Percentiles rank a stretch among this genome's conserved stretches.
Evolutionary conservation across 2,329 filamentous ascomycete genomes (phyloP).

Genomic region (Chaetomiaceae sp.): DNA sequence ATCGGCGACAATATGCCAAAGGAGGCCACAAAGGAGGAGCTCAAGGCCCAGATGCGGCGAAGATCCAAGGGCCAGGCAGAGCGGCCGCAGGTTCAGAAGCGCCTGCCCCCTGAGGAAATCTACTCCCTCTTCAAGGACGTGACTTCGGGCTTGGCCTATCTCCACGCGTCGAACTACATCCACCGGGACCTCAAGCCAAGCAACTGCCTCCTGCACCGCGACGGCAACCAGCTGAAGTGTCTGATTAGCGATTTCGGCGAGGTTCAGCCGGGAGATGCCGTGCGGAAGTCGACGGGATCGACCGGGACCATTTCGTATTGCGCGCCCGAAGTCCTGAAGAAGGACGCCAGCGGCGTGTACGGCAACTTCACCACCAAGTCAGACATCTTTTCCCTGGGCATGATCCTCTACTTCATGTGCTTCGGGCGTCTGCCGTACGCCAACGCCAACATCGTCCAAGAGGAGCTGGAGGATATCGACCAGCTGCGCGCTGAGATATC

Average conservation of each 20-base stretch:
- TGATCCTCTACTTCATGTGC: conserved; percentile 98
- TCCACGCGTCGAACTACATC: conserved; percentile 89
- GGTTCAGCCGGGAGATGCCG: conserved; percentile 77
- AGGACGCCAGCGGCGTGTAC: conserved; percentile 64
- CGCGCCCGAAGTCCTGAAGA: conserved; percentile 83
- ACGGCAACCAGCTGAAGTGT: conserved; percentile 67
- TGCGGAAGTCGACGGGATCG: conserved; percentile 83
- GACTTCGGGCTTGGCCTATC: conserved; percentile 81
- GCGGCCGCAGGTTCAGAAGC: conserved; percentile 44
- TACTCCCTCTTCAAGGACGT: conserved; percentile 97
- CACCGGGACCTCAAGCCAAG: conserved; percentile 94
- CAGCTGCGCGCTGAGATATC: conserved; percentile 79
- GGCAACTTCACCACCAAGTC: conserved; percentile 97
- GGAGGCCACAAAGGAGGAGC: conserved; percentile 69
- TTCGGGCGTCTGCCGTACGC: conserved; percentile 84
- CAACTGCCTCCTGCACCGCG: conserved; percentile 84
- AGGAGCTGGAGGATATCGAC: conserved; percentile 90
- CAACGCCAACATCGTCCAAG: conserved; percentile 77
- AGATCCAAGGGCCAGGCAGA: conserved; percentile 75
- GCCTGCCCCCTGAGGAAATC: conserved; percentile 77
- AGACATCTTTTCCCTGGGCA: conserved; percentile 95
- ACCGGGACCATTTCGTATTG: conserved; percentile 98
- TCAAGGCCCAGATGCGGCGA: conserved; percentile 83
- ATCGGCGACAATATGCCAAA: conserved; percentile 62
- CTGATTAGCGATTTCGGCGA: conserved; percentile 98